phyloP scores from a whole-genome alignment of 352 stramenopile genomes.

The Phytophthora idaei region DNA sequence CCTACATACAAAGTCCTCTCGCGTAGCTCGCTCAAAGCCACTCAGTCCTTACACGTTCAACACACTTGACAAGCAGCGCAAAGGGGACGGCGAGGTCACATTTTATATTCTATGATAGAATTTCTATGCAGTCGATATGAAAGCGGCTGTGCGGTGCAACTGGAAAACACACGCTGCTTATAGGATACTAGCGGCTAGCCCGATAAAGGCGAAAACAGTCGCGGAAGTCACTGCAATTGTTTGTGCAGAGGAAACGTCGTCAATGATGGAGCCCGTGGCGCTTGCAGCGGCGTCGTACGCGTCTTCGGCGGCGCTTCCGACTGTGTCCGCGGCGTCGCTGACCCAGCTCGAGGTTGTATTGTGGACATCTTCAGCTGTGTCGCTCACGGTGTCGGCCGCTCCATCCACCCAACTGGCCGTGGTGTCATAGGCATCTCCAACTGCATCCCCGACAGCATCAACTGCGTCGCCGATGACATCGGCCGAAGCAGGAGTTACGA shows the following conservation, averaged over 20 bases:
- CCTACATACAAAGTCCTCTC: no score
- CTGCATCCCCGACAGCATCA: slow-evolving; percentile 17
- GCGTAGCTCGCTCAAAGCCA: no score
- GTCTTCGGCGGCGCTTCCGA: slow-evolving; percentile 12
- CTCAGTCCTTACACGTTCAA: no score
- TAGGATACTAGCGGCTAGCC: slow-evolving; percentile 11
- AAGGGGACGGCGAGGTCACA: background rate
- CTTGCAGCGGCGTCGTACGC: slow-evolving; percentile 25
- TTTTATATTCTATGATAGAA: slow-evolving; percentile 8
- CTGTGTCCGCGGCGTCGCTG: slow-evolving; percentile 9
- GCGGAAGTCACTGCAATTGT: slow-evolving; percentile 11
- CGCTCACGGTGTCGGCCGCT: slow-evolving; percentile 20
- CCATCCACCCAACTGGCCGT: slow-evolving; percentile 29
- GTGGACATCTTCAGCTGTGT: slow-evolving; percentile 21
- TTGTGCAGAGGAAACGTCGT: slow-evolving; percentile 27
- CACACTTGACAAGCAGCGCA: no score
- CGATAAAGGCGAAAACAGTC: slow-evolving; percentile 5
- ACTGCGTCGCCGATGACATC: slow-evolving; percentile 31
- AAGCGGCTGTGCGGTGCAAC: background rate
- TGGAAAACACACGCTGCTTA: slow-evolving; percentile 6
- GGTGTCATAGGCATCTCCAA: slow-evolving; percentile 27
- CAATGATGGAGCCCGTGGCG: slow-evolving; percentile 27
- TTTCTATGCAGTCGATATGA: slow-evolving; percentile 11
- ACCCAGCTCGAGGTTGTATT: slow-evolving; percentile 25
- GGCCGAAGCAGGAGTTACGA: slow-evolving; percentile 7